Evolutionary conservation across 2,329 filamentous ascomycete genomes (phyloP), one percentile per base, ranked within the genome.

Genomic region (Pezicula rhizophila): DNA sequence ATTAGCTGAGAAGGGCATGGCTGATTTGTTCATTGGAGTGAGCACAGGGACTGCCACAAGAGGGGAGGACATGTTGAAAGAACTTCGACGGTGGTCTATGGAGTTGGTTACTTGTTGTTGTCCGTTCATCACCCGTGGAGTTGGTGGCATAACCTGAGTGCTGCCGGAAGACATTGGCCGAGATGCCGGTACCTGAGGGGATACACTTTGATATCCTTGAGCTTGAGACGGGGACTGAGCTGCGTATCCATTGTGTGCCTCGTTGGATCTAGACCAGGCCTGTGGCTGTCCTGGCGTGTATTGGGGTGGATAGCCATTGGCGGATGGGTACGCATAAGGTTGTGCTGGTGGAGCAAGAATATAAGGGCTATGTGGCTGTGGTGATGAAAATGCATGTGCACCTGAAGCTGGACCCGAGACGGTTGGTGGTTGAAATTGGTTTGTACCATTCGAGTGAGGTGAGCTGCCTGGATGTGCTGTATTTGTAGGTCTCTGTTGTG

Each of bases 331-430:
- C n/a, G 35, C 35, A 38, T 17, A 20, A 20, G 35, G n/a, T 38
- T 38, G 35, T 10, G 35, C 8, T 14, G 63, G 63, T 17, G 62
- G 63, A 41, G 62, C 62, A 8, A 66, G 56, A 50, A 58, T 62
- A 10, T 59, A 63, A 26, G 63, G 62, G 38, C 63, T 64, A 26
- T 63, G 53, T 26, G 58, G 60, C 44, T 53, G 55, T 17, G 63
- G 63, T 8, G 63, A 63, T 17, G 63, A 63, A 34, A 64, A 65
- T 18, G 55, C 57, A 43, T 64, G 59, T 12, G 58, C 54, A 42
- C 57, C 61, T 17, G 56, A 38, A 38, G 11, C n/a, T 28, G 60
- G 55, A 23, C 50, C 48, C 17, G 51, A 23, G 23, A 23, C 23
- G 23, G 23, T 23, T 23, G 23, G 23, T 7, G 23, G 46, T 10